phyloP scores from a whole-genome alignment of 2,329 filamentous ascomycete species.

The Sporothrix variecibatus region DNA sequence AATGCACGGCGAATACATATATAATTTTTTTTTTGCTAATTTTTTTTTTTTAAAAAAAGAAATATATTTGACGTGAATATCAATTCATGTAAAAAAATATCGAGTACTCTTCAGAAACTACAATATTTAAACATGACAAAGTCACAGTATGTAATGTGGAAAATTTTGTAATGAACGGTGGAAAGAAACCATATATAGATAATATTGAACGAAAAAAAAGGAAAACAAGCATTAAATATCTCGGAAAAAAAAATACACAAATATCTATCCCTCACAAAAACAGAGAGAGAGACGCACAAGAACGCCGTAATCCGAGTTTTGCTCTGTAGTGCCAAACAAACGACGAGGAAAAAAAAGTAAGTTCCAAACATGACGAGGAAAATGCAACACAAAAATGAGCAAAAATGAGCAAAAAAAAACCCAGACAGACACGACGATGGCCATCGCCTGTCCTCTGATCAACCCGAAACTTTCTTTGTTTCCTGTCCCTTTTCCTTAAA shows the following conservation, averaged over 20 bases:
- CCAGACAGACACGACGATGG: not conserved
- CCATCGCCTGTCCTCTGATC: not conserved
- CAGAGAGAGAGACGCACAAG: not conserved
- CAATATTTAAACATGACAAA: too few relatives aligned
- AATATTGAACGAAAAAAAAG: not conserved
- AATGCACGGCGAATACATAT: too few relatives aligned
- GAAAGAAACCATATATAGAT: not conserved
- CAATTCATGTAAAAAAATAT: too few relatives aligned
- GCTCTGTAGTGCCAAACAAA: slow-evolving; percentile 7
- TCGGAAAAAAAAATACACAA: not conserved
- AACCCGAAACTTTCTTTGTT: not conserved
- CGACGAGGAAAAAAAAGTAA: not conserved
- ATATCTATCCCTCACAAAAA: not conserved
- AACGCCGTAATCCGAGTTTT: slow-evolving; percentile 16
- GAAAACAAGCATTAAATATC: slow-evolving; percentile 6
- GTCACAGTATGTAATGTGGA: not conserved
- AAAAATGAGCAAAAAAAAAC: too few relatives aligned
- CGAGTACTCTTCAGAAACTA: too few relatives aligned
- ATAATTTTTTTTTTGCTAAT: too few relatives aligned
- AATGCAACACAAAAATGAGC: not conserved
- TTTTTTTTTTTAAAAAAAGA: too few relatives aligned
- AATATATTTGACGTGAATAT: too few relatives aligned
- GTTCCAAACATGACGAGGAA: not conserved
- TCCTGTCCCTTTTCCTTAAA: not conserved
- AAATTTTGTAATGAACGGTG: not conserved